phyloP scores from a whole-genome alignment of 139 green algal species.

The Pedinophyceae sp. region DNA sequence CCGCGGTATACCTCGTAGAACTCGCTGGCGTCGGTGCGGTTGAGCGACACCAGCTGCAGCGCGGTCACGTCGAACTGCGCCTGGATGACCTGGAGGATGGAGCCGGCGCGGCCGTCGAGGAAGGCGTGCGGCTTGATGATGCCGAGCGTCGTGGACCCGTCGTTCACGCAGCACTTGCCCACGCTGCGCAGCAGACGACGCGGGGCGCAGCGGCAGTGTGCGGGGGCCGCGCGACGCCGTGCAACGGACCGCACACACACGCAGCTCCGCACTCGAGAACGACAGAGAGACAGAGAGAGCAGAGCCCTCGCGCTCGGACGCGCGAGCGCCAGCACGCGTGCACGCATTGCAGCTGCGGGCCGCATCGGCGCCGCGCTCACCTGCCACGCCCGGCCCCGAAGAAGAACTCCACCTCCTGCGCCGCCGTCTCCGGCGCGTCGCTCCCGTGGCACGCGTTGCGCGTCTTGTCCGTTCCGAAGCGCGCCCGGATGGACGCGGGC shows the following conservation, averaged over 20 bases:
- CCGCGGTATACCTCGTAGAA: constrained; percentile 63
- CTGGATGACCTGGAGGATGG: constrained; percentile 24
- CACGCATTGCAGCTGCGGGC: too few species aligned
- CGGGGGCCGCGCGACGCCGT: too few species aligned
- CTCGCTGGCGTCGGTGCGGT: constrained; percentile 27
- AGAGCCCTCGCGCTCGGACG: too few species aligned
- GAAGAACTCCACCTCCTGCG: constrained; percentile 44
- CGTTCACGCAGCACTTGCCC: constrained; percentile 8
- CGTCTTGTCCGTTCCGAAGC: constrained; percentile 39
- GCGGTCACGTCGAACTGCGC: constrained; percentile 37
- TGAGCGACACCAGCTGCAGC: constrained; percentile 36
- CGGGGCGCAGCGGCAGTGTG: too few species aligned
- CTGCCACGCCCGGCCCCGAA: too few species aligned
- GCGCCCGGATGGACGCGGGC: constrained; percentile 36
- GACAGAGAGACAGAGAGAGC: too few species aligned
- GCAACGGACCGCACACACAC: too few species aligned
- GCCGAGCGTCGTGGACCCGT: constrained; percentile 31
- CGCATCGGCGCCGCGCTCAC: too few species aligned
- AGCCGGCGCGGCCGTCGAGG: background rate
- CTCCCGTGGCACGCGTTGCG: constrained; percentile 54
- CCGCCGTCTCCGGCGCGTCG: constrained; percentile 38
- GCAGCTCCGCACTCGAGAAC: too few species aligned
- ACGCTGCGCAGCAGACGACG: too few species aligned
- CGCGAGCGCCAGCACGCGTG: too few species aligned
- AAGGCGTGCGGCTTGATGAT: constrained; percentile 59